Conservation (phyloP, 1,284 basidiomycete genomes). For the Thecaphora thlaspeos region DNA sequence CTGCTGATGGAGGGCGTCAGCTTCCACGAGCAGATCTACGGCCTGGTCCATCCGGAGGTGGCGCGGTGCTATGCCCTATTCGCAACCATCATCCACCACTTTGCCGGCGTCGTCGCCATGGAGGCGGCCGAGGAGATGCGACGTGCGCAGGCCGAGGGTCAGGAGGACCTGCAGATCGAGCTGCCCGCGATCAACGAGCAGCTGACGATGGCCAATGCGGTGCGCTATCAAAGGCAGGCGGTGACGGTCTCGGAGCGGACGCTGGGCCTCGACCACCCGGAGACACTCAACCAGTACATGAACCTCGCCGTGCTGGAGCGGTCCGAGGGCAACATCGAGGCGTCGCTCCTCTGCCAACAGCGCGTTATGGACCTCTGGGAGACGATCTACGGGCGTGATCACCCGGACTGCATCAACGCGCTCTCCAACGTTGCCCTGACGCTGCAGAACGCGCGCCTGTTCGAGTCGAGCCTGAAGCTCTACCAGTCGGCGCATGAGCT, state of each 20-base stretch:
- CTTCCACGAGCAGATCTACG: conserved; percentile 65
- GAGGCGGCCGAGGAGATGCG: conserved; percentile 34
- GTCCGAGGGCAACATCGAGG: conserved; percentile 59
- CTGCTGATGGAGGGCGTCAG: conserved; percentile 64
- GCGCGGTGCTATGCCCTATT: conserved; percentile 63
- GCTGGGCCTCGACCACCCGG: conserved; percentile 63
- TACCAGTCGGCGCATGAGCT: conserved; percentile 48
- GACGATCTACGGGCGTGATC: conserved; percentile 62
- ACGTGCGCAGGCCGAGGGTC: conserved; percentile 38
- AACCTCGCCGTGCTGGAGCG: conserved; percentile 64
- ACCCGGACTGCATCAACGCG: conserved; percentile 62
- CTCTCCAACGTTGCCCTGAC: conserved; percentile 58
- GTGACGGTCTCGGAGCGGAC: conserved; percentile 64
- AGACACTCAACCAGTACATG: conserved; percentile 64
- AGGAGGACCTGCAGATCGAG: conserved; percentile 34
- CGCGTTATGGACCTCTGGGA: conserved; percentile 63
- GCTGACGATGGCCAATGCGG: conserved; percentile 59
- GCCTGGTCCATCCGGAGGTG: conserved; percentile 64
- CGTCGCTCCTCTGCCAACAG: conserved; percentile 61
- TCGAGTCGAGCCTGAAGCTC: conserved; percentile 41
- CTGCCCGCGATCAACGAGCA: conserved; percentile 46
- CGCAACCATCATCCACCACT: conserved; percentile 60
- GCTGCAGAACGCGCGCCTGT: conserved; percentile 45
- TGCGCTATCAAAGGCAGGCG: conserved; percentile 63
- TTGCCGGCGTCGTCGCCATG: conserved; percentile 30